A percentile compares a stretch with the other conserved stretches of the same genome.
These are phyloP conservation scores for Helicosporidium sp. DNA, from an alignment of 139 green algal genomes.

Conservation along the genomic window DNA sequence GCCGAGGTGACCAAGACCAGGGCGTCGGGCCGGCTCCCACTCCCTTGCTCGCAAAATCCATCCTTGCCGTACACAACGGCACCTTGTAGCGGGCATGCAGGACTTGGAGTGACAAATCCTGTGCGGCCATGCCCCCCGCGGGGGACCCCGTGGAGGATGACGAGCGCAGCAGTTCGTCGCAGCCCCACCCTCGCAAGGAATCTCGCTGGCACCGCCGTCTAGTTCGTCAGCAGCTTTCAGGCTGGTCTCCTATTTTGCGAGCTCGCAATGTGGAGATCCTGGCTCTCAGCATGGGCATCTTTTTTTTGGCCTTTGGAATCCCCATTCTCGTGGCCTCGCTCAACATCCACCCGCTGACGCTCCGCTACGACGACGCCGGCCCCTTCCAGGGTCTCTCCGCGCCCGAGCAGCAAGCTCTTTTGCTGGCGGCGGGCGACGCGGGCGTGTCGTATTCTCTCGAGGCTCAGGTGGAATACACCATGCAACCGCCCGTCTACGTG, in stretches of 20 bases:
- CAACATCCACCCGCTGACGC: constrained; percentile 12
- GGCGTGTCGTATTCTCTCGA: constrained; percentile 7
- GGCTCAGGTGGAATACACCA: constrained; percentile 10
- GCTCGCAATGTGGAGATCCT: constrained; percentile 16
- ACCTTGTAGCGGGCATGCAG: no score
- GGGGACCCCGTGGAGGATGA: no score
- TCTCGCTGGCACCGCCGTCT: constrained; percentile 3
- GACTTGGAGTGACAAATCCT: no score
- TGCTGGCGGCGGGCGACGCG: constrained; percentile 1
- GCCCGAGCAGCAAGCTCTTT: background rate
- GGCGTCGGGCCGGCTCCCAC: no score
- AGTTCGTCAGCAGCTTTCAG: constrained; percentile 17
- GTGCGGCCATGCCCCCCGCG: no score
- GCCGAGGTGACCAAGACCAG: no score
- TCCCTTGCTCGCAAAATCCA: no score
- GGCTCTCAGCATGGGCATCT: constrained; percentile 7
- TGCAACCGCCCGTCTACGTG: constrained; percentile 54
- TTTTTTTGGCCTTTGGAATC: constrained; percentile 24
- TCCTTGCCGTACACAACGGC: no score
- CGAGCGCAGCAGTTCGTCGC: no score
- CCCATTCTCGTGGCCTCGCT: constrained; percentile 25
- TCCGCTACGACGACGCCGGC: constrained; percentile 20
- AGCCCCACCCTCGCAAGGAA: no score
- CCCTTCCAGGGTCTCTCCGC: constrained; percentile 1
- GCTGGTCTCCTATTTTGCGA: constrained; percentile 21